Percentiles rank a stretch among this genome's conserved stretches.
phyloP scores from a whole-genome alignment of 257 asterid genomes.

The Scutellaria baicalensis region DNA sequence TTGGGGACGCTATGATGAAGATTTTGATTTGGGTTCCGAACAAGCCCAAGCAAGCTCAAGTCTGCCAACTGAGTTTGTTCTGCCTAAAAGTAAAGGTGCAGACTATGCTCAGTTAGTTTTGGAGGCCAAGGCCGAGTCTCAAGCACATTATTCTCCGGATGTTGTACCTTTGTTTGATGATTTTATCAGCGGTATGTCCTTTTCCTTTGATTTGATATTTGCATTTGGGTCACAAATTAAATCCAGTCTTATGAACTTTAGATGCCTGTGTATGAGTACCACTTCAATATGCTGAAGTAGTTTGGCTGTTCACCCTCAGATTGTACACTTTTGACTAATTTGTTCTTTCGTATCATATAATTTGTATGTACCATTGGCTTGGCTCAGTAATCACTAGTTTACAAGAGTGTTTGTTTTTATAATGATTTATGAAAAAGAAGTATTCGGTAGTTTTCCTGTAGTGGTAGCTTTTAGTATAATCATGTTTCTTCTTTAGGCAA shows the following conservation, averaged over 20 bases:
- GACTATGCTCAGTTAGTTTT: constrained; percentile 64
- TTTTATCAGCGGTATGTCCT: constrained; percentile 42
- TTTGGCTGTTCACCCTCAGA: neutral
- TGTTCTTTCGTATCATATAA: neutral
- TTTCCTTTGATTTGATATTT: constrained; percentile 6
- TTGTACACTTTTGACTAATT: neutral
- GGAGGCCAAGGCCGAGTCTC: constrained; percentile 71
- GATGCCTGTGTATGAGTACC: neutral
- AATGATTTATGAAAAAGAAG: too few relatives aligned
- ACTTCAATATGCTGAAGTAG: neutral
- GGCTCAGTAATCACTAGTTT: neutral
- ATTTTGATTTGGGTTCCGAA: constrained; percentile 34
- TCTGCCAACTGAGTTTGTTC: constrained; percentile 41
- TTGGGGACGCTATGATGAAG: constrained; percentile 75
- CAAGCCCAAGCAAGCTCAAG: constrained; percentile 25
- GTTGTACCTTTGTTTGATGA: constrained; percentile 27
- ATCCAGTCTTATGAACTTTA: neutral
- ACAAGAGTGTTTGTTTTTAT: neutral
- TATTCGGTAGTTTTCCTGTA: neutral
- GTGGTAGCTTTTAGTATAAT: neutral
- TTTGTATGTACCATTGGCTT: neutral
- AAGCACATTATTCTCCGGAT: constrained; percentile 28
- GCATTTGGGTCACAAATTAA: neutral
- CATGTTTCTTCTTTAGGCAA: neutral
- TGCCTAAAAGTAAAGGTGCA: constrained; percentile 77